These are phyloP conservation scores for Ogataea minuta DNA, from an alignment of 805 yeast genomes.

Conservation along the genomic window DNA sequence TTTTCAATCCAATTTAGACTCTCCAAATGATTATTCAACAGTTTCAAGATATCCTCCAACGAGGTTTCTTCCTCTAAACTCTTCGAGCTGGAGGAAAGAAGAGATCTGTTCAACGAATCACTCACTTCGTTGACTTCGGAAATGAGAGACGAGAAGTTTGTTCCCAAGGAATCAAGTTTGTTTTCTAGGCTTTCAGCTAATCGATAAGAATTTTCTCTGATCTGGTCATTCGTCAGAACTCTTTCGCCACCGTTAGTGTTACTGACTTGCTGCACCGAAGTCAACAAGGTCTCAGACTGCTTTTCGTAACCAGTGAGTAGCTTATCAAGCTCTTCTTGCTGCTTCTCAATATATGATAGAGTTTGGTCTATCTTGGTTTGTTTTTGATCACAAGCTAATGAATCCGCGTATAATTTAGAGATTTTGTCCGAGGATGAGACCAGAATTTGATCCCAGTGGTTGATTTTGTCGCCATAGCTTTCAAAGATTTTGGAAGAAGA, in stretches of 20 bases:
- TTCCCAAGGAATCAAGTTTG: slow-evolving; percentile 73
- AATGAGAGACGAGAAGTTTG: slow-evolving; percentile 71
- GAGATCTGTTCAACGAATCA: slow-evolving; percentile 70
- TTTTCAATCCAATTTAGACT: slow-evolving; percentile 85
- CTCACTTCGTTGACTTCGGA: slow-evolving; percentile 82
- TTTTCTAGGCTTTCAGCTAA: slow-evolving; percentile 84
- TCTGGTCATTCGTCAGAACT: slow-evolving; percentile 68
- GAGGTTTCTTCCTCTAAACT: slow-evolving; percentile 34
- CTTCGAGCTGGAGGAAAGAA: slow-evolving; percentile 28
- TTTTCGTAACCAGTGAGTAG: slow-evolving; percentile 80
- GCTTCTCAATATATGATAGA: slow-evolving; percentile 79
- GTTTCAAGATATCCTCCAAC: slow-evolving; percentile 68
- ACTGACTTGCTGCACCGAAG: slow-evolving; percentile 31
- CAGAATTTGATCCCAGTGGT: slow-evolving; percentile 81
- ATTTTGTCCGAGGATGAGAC: slow-evolving; percentile 86
- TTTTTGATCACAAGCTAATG: slow-evolving; percentile 78
- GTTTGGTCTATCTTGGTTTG: slow-evolving; percentile 87
- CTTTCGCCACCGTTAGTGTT: slow-evolving; percentile 18
- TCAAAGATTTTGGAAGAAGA: slow-evolving; percentile 72
- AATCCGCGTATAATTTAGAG: slow-evolving; percentile 70
- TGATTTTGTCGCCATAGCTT: slow-evolving; percentile 68
- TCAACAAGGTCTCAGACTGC: slow-evolving; percentile 55
- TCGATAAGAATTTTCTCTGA: slow-evolving; percentile 84
- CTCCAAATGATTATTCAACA: slow-evolving; percentile 85
- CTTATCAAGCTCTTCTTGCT: slow-evolving; percentile 86